A percentile compares a stretch with the other conserved stretches of the same genome.
These are phyloP conservation scores for Detonula confervacea DNA, from an alignment of 352 stramenopile species.

Conservation along the genomic window DNA sequence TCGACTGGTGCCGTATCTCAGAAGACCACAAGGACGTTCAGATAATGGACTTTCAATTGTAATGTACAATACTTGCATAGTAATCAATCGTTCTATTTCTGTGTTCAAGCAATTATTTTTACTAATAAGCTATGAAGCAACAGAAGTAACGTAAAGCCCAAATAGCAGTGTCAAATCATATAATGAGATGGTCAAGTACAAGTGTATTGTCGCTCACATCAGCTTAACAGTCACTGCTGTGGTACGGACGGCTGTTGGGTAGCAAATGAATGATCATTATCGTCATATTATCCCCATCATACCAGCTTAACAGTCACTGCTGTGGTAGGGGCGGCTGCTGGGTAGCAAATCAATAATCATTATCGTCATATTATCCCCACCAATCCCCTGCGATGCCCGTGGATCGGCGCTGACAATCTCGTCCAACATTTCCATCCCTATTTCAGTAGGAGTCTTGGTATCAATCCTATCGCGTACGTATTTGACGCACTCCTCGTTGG, in stretches of 20 bases:
- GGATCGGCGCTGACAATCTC: constrained; percentile 88
- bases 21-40: not conserved
- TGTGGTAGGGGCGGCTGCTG: constrained; percentile 34
- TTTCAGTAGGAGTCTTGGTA: constrained; percentile 71
- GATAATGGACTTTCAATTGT: not conserved
- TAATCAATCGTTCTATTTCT: too few relatives aligned
- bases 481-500: constrained; percentile 87
- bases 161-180: too few relatives aligned
- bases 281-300: constrained; percentile 92
- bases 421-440: constrained; percentile 87
- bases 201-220: too few relatives aligned
- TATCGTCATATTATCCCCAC: constrained; percentile 91
- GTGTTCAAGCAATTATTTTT: not conserved
- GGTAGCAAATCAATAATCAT: constrained; percentile 88
- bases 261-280: constrained; percentile 85
- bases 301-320: constrained; percentile 12
- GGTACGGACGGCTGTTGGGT: constrained; percentile 28
- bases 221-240: constrained; percentile 15
- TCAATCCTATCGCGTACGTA: constrained; percentile 85
- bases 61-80: too few relatives aligned
- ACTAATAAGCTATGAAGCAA: too few relatives aligned
- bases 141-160: too few relatives aligned
- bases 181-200: too few relatives aligned
- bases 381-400: constrained; percentile 86
- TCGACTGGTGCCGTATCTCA: too few relatives aligned